These are phyloP conservation scores for Botryotinia globosa DNA, from an alignment of 2,329 filamentous ascomycete species.

Conservation along the genomic window DNA sequence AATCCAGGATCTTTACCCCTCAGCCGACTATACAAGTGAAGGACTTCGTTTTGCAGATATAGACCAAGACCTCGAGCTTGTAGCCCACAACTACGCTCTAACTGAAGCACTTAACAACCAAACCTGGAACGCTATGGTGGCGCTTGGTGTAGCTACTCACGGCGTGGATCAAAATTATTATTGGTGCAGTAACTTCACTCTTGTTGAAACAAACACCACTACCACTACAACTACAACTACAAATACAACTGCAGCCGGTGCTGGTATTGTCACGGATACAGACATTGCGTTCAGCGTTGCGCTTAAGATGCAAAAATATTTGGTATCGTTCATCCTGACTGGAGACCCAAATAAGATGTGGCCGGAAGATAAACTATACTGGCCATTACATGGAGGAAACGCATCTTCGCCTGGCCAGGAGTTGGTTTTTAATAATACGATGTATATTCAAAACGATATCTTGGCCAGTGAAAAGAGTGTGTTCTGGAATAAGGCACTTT, in stretches of 20 bases:
- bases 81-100: constrained; percentile 39
- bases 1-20: constrained; percentile 38
- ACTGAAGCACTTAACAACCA: constrained; percentile 40
- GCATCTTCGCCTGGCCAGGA: background rate
- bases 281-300: constrained; percentile 34
- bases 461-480: background rate
- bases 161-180: constrained; percentile 42
- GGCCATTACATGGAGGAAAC: constrained; percentile 1
- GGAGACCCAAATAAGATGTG: constrained; percentile 32
- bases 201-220: constrained; percentile 25
- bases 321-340: constrained; percentile 38
- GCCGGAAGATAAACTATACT: constrained; percentile 1
- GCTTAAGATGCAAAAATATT: constrained; percentile 41
- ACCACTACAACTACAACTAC: constrained; percentile 23
- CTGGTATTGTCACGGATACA: constrained; percentile 28
- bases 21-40: constrained; percentile 39
- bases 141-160: constrained; percentile 38
- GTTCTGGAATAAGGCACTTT: constrained; percentile 12
- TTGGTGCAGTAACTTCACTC: constrained; percentile 37
- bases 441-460: constrained; percentile 6
- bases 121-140: constrained; percentile 41
- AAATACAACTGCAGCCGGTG: constrained; percentile 19
- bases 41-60: constrained; percentile 41
- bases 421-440: background rate
- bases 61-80: constrained; percentile 40